Evolutionary conservation across 768 basidiomycete genomes (phyloP).

Genomic region (Leccinum uliginosum): DNA sequence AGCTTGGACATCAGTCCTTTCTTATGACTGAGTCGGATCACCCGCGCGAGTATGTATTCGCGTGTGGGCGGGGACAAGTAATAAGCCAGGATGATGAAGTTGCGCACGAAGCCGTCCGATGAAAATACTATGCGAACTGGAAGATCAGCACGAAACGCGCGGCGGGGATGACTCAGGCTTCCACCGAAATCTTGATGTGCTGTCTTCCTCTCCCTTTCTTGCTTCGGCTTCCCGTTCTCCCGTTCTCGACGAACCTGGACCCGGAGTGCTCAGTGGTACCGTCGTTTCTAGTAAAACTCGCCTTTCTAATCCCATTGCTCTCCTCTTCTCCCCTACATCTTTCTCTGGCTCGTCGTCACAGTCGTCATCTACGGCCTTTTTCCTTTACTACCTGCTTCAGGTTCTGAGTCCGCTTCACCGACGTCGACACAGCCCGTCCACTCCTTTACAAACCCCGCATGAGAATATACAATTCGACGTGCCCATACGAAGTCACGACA

Average conservation of each 20-base stretch:
- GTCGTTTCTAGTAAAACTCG: not conserved
- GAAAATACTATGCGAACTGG: constrained; percentile 2
- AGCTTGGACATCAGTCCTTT: constrained; percentile 65
- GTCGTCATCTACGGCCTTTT: constrained; percentile 40
- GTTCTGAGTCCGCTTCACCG: not conserved
- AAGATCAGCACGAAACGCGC: constrained; percentile 6
- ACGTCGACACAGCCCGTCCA: not conserved
- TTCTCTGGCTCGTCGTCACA: constrained; percentile 40
- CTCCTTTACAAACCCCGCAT: not conserved
- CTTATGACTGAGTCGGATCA: constrained; percentile 41
- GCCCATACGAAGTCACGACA: not conserved
- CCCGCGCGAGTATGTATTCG: not conserved
- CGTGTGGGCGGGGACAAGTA: not conserved
- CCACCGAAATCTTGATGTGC: constrained; percentile 60
- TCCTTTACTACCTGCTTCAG: not conserved
- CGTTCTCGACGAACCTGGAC: not conserved
- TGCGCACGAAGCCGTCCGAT: not conserved
- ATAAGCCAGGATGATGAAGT: not conserved
- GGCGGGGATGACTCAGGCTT: constrained; percentile 49
- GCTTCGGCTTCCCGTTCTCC: not conserved
- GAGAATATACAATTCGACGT: not conserved
- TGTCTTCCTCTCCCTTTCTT: constrained; percentile 19
- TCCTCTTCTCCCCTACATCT: not conserved
- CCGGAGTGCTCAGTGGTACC: not conserved
- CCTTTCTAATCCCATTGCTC: not conserved